Percentiles rank a stretch among this genome's conserved stretches.
These are phyloP conservation scores for Pichia sp. DNA, from an alignment of 1,139 yeast genomes.

Conservation along the genomic window DNA sequence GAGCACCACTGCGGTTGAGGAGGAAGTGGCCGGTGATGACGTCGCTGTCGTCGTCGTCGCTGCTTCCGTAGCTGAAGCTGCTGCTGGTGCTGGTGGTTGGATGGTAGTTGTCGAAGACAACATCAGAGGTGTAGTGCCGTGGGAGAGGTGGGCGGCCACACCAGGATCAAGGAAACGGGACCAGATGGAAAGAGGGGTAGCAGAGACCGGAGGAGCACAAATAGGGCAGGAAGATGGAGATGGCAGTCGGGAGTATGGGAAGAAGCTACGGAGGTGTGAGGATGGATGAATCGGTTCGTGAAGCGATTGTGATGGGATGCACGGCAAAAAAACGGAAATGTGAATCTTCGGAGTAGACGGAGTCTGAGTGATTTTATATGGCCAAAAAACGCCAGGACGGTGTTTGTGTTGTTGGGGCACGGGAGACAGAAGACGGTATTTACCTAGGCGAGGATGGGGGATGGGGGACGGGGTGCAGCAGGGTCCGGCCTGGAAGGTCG, in stretches of 20 bases:
- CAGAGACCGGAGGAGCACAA: not conserved
- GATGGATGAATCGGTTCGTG: not conserved
- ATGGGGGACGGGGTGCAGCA: not conserved
- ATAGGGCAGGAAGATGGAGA: not conserved
- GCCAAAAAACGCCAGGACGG: not conserved
- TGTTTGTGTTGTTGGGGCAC: not conserved
- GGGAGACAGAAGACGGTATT: not conserved
- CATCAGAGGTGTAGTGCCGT: not conserved
- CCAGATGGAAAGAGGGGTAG: not conserved
- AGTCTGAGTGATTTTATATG: constrained; percentile 8
- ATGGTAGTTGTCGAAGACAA: constrained; percentile 1
- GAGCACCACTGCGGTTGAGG: not conserved
- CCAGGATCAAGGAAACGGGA: not conserved
- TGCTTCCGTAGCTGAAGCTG: not conserved
- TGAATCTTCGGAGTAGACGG: constrained; percentile 9
- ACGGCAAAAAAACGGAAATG: not conserved
- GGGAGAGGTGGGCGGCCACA: too few relatives aligned
- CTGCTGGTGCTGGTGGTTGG: not conserved
- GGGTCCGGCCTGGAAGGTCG: not conserved
- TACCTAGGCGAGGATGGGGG: not conserved
- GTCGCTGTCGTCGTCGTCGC: not conserved
- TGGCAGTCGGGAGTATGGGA: not conserved
- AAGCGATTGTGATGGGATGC: not conserved
- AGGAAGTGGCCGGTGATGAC: not conserved
- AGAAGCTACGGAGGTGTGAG: not conserved